These are phyloP conservation scores for Mycena indigotica DNA, from an alignment of 768 basidiomycete genomes.

Conservation along the genomic window DNA sequence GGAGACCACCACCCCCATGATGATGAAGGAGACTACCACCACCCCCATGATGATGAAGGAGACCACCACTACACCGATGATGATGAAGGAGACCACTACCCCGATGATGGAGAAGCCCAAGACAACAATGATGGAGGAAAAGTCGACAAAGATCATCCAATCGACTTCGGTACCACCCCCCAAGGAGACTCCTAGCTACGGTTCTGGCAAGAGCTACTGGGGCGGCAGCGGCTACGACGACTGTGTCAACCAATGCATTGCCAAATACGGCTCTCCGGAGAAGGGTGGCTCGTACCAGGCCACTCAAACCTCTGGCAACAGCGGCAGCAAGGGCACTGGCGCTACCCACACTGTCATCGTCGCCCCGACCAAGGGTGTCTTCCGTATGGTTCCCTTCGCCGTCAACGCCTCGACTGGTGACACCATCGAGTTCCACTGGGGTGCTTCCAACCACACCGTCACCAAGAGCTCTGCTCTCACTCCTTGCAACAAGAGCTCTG, in stretches of 20 bases:
- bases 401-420: conserved; percentile 77
- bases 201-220: conserved; percentile 66
- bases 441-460: conserved; percentile 79
- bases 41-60: not conserved
- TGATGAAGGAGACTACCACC: conserved; percentile 33
- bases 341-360: conserved; percentile 77
- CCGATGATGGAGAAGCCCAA: not conserved
- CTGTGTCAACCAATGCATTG: conserved; percentile 75
- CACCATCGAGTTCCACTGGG: conserved; percentile 77
- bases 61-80: not conserved
- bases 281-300: conserved; percentile 35
- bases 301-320: conserved; percentile 33
- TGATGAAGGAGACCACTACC: not conserved
- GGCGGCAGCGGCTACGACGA: conserved; percentile 58
- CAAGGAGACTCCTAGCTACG: conserved; percentile 54
- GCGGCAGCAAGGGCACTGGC: conserved; percentile 48
- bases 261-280: conserved; percentile 50
- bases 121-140: not conserved
- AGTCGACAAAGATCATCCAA: conserved; percentile 16
- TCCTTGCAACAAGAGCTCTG: conserved; percentile 73
- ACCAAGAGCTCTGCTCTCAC: conserved; percentile 71
- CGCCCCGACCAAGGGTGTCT: conserved; percentile 73
- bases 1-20: conserved; percentile 44
- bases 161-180: conserved; percentile 30
- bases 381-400: conserved; percentile 75